Evolutionary conservation across 192 early-diverging fungal species (phyloP), one percentile per base, ranked within the genome.

Genomic region (Umbelopsis isabellina): DNA sequence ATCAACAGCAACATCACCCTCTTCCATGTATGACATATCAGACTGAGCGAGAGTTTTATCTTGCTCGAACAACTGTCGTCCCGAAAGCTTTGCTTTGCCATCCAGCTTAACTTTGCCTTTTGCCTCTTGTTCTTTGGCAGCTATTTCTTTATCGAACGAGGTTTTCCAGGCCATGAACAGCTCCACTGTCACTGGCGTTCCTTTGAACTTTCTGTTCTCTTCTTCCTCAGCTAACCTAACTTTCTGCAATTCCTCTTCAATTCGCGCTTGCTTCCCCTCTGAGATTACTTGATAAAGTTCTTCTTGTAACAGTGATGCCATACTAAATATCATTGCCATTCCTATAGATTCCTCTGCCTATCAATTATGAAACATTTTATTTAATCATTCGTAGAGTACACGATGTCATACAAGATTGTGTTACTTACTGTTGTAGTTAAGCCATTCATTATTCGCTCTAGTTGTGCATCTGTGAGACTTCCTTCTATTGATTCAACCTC

Each of bases 291-390:
- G 78, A 53, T 86, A 88, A 25, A 94, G 69, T 0, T 71, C 73
- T 69, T 98, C 97, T 72, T 93, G 93, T 16, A 94, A 83, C 3
- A 80, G 74, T 3, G 90, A 83, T 4, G 86, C 89, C 85, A 98
- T 85, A 25, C 88, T 87, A 75, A 98, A 98, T 23, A 94, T 86
- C 92, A 96, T 95, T 46, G 88, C 94, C 92, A 97, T 96, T 22
- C 96, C 96, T 53, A 95, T 71, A 71, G 87, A 88, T 49, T 92
- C 88, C 55, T 92, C 89, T 15, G 71, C 86, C 86, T 88, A 69
- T 74, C 37, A n/a, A 27, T 53, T 35, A 0, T 1, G 6, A 41
- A 10, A 4, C 10, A 10, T 5, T 41, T 41, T 4, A 41, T 41
- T 41, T 6, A 9, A 41, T 10, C 2, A 68, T 33, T 30, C 4